These are phyloP conservation scores for Chaetomium tenue DNA, from an alignment of 495 filamentous ascomycete genomes.

Conservation along the genomic window DNA sequence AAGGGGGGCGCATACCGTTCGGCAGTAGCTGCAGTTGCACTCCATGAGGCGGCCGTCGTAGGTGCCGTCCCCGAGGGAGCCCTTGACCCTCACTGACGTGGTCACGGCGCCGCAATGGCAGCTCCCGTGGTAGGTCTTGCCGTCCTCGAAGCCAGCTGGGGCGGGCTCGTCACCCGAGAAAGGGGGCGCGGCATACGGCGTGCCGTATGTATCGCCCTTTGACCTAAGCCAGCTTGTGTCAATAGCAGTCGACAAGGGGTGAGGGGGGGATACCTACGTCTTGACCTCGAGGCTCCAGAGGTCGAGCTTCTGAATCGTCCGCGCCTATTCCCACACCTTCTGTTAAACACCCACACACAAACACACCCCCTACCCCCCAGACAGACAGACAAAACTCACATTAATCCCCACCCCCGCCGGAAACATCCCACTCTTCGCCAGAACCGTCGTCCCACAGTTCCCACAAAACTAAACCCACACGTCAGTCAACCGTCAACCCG, in stretches of 20 bases:
- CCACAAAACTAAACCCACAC: conserved; percentile 41
- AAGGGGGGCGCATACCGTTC: conserved; percentile 33
- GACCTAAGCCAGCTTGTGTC: conserved; percentile 3
- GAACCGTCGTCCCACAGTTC: conserved; percentile 41
- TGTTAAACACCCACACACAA: background rate
- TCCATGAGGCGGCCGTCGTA: conserved; percentile 31
- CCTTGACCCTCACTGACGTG: conserved; percentile 40
- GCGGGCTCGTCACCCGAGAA: conserved; percentile 44
- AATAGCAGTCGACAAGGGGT: background rate
- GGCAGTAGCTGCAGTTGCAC: conserved; percentile 50
- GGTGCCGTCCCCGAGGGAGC: conserved; percentile 33
- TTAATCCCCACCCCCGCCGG: conserved; percentile 27
- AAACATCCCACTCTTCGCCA: conserved; percentile 15
- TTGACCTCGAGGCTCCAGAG: conserved; percentile 34
- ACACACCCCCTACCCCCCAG: background rate
- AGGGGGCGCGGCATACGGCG: conserved; percentile 36
- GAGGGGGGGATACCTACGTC: conserved; percentile 27
- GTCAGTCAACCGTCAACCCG: background rate
- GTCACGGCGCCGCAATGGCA: conserved; percentile 55
- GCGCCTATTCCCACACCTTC: conserved; percentile 13
- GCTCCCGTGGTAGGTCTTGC: conserved; percentile 46
- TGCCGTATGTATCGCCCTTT: background rate
- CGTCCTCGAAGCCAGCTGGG: conserved; percentile 36
- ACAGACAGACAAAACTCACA: conserved; percentile 19
- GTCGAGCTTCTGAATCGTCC: conserved; percentile 40